phyloP scores from a whole-genome alignment of 495 filamentous ascomycete genomes.

The Chaetomium cochliodes region DNA sequence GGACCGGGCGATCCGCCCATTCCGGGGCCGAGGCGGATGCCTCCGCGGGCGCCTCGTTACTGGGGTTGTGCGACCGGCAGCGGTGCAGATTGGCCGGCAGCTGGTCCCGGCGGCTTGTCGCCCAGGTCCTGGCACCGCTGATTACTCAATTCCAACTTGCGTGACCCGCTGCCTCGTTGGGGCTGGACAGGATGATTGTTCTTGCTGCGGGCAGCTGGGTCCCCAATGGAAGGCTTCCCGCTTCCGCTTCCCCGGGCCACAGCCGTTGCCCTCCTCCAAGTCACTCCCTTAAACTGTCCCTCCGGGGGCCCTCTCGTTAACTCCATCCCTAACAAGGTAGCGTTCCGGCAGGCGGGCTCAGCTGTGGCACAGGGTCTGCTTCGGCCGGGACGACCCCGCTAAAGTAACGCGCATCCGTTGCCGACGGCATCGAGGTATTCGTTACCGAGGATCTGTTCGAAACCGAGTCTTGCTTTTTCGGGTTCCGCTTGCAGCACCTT shows the following conservation, averaged over 20 bases:
- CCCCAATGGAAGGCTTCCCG: neutral
- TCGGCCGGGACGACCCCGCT: neutral
- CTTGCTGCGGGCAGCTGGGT: neutral
- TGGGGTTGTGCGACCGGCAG: constrained; percentile 1
- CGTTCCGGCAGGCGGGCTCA: neutral
- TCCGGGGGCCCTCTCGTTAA: neutral
- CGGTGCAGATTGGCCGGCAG: constrained; percentile 7
- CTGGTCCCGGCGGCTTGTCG: constrained; percentile 3
- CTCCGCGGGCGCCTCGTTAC: constrained; percentile 17
- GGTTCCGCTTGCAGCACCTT: neutral
- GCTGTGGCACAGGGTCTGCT: neutral
- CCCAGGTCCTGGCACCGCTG: neutral
- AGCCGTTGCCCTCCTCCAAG: neutral
- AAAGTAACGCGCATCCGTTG: neutral
- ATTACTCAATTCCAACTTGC: neutral
- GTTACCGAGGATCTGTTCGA: neutral
- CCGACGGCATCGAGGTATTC: neutral
- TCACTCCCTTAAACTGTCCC: too few relatives aligned
- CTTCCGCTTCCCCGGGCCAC: neutral
- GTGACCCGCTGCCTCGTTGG: constrained; percentile 9
- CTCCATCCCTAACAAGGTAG: too few relatives aligned
- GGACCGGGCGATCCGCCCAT: constrained; percentile 30
- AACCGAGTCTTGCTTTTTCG: neutral
- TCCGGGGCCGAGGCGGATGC: constrained; percentile 26
- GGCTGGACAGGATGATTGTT: neutral